Percentiles rank a stretch among this genome's conserved stretches.
Evolutionary conservation across 352 stramenopile species (phyloP).

Genomic region (Plasmopara halstedii): DNA sequence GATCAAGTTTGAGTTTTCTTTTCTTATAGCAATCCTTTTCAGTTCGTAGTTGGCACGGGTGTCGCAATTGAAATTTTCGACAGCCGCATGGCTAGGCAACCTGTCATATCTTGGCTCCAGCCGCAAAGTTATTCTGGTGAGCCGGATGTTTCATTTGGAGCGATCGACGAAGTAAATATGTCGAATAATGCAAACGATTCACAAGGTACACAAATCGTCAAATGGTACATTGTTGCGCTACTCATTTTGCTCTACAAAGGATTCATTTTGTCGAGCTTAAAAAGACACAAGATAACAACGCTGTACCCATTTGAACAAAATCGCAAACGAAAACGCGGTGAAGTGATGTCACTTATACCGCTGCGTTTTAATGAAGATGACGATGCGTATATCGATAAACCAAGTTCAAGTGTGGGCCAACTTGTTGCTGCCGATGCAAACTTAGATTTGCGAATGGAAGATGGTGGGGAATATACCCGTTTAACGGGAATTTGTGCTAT

Average conservation of each 20-base stretch:
- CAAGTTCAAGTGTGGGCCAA: slow-evolving; percentile 23
- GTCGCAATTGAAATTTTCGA: slow-evolving; percentile 66
- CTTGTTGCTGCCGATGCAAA: slow-evolving; percentile 49
- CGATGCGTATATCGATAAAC: slow-evolving; percentile 24
- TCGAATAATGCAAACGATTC: slow-evolving; percentile 17
- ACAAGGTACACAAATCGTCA: slow-evolving; percentile 17
- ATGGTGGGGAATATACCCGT: slow-evolving; percentile 52
- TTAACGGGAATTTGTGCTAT: slow-evolving; percentile 46
- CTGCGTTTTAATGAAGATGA: slow-evolving; percentile 24
- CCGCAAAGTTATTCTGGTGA: slow-evolving; percentile 13
- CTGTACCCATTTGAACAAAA: slow-evolving; percentile 42
- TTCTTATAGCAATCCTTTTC: slow-evolving; percentile 45
- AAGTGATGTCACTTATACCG: slow-evolving; percentile 28
- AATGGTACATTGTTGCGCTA: neutral
- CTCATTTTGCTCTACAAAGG: slow-evolving; percentile 11
- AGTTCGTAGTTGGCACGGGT: slow-evolving; percentile 57
- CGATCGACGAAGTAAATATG: slow-evolving; percentile 42
- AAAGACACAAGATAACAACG: slow-evolving; percentile 29
- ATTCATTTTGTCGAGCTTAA: slow-evolving; percentile 37
- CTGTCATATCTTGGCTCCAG: slow-evolving; percentile 57
- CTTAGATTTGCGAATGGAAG: slow-evolving; percentile 48
- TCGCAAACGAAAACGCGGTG: slow-evolving; percentile 14
- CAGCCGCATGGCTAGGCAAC: slow-evolving; percentile 48
- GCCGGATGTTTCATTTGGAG: slow-evolving; percentile 22
- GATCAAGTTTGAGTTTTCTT: neutral